These are phyloP conservation scores for Chlorencoelia australis DNA, from an alignment of 2,329 filamentous ascomycete species.

Conservation along the genomic window DNA sequence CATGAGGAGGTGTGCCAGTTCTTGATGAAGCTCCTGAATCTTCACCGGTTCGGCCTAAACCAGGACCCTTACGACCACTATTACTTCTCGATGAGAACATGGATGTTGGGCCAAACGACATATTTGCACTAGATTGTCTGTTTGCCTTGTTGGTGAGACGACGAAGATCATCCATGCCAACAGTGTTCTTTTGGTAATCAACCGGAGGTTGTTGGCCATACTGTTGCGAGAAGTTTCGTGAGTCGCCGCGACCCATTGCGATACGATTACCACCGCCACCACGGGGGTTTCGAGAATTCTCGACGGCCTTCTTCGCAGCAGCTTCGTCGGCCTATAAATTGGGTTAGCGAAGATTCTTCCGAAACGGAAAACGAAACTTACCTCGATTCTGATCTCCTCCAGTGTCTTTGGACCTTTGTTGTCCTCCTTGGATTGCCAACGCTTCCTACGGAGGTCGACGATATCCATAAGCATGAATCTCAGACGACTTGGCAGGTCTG, in stretches of 20 bases:
- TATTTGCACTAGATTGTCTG: constrained; percentile 49
- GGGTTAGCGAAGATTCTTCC: constrained; percentile 19
- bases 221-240: constrained; percentile 67
- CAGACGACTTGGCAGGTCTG: constrained; percentile 75
- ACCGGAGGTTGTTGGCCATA: constrained; percentile 62
- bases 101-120: constrained; percentile 68
- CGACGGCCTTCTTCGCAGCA: constrained; percentile 71
- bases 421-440: constrained; percentile 78
- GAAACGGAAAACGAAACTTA: constrained; percentile 30
- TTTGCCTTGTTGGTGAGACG: constrained; percentile 61
- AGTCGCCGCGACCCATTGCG: constrained; percentile 73
- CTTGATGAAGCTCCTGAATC: constrained; percentile 83
- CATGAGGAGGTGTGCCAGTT: constrained; percentile 76
- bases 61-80: constrained; percentile 73
- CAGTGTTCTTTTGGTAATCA: constrained; percentile 65
- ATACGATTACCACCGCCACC: constrained; percentile 59
- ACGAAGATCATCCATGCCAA: constrained; percentile 84
- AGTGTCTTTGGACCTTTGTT: constrained; percentile 98
- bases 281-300: constrained; percentile 51
- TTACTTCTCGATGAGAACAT: constrained; percentile 86
- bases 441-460: constrained; percentile 65
- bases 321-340: constrained; percentile 55
- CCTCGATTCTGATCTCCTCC: constrained; percentile 77
- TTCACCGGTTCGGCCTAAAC: constrained; percentile 64
- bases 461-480: constrained; percentile 97